These are phyloP conservation scores for Rosa rugosa DNA, from an alignment of 306 rosid species.

Conservation along the genomic window DNA sequence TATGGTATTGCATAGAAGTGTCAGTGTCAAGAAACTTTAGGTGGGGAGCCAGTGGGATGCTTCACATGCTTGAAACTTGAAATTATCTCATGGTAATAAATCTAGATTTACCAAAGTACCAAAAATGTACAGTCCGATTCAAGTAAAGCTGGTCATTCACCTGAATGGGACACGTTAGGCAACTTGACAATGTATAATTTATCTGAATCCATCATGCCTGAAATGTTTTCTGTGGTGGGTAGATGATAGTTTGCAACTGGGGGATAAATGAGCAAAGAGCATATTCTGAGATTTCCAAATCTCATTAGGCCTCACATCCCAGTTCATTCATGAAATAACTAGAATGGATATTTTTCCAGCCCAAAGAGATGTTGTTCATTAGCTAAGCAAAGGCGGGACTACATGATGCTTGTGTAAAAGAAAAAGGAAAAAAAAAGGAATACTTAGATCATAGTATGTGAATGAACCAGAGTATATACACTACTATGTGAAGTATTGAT, in stretches of 20 bases:
- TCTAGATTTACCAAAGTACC: not conserved
- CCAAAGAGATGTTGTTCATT: not conserved
- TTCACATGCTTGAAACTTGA: not conserved
- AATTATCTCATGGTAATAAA: not conserved
- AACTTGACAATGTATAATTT: not conserved
- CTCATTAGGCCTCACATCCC: not conserved
- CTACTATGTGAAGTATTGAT: not conserved
- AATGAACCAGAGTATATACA: not conserved
- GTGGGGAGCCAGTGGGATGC: conserved; percentile 12
- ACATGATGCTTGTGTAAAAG: not conserved
- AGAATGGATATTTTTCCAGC: not conserved
- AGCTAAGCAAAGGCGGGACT: not conserved
- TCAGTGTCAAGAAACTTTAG: conserved; percentile 8
- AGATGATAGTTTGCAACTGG: not conserved
- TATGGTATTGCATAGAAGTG: not conserved
- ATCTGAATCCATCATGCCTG: no score
- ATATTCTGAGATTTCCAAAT: not conserved
- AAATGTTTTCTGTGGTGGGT: not conserved
- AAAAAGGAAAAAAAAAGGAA: not conserved
- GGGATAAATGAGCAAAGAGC: not conserved
- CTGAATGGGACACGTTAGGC: not conserved
- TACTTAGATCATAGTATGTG: not conserved
- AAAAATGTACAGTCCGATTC: not conserved
- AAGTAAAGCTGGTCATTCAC: not conserved
- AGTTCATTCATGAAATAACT: not conserved